These are phyloP conservation scores for Berkeleyomyces rouxiae DNA, from an alignment of 2,329 filamentous ascomycete genomes.

Conservation along the genomic window DNA sequence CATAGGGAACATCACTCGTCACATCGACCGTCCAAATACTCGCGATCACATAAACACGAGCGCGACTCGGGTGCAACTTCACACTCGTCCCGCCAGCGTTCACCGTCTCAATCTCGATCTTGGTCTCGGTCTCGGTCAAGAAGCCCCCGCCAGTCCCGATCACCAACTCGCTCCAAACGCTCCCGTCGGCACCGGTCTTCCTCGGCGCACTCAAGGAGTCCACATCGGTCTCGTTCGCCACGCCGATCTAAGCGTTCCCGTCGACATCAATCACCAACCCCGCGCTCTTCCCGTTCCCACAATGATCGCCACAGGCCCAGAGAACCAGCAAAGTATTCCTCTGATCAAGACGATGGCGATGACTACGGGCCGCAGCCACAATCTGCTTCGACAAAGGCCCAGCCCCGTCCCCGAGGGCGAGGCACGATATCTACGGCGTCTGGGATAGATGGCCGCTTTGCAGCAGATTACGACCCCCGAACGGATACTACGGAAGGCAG, in stretches of 20 bases:
- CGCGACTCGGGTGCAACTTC: not conserved
- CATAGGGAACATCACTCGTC: not conserved
- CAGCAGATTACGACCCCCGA: slow-evolving; percentile 42
- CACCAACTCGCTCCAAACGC: not conserved
- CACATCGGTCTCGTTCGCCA: not conserved
- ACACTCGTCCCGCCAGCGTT: not conserved
- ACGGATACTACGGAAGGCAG: slow-evolving; percentile 24
- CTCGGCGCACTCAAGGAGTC: not conserved
- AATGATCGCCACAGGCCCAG: not conserved
- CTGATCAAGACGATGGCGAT: slow-evolving; percentile 1
- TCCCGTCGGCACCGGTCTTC: not conserved
- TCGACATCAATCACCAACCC: not conserved
- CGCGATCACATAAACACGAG: not conserved
- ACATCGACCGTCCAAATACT: not conserved
- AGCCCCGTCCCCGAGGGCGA: slow-evolving; percentile 44
- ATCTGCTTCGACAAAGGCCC: slow-evolving; percentile 15
- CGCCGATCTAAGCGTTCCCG: not conserved
- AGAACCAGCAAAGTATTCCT: not conserved
- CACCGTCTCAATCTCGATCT: not conserved
- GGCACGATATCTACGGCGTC: slow-evolving; percentile 45
- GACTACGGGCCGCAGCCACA: slow-evolving; percentile 6
- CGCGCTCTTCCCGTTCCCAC: not conserved
- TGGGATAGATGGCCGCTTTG: slow-evolving; percentile 69
- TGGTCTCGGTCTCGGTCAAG: not conserved
- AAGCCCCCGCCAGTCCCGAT: not conserved